Percentiles rank a stretch among this genome's conserved stretches.
Conservation (phyloP, 164 flowering plant species). For the Chloranthus sessilifolius region DNA sequence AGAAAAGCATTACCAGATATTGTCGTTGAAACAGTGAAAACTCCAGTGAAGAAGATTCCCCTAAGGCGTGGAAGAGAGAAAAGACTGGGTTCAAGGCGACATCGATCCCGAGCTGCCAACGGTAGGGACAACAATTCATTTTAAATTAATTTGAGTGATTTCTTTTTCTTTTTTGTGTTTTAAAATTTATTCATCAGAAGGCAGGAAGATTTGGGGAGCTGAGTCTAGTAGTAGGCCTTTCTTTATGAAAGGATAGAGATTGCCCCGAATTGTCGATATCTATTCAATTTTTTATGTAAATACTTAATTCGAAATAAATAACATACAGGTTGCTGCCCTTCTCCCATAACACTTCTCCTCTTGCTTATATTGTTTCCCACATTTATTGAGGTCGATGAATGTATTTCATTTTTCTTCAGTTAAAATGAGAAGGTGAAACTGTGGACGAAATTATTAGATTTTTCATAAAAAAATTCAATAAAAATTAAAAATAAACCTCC, state of each 20-base stretch:
- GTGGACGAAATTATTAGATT: too few relatives aligned
- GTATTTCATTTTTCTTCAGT: too few relatives aligned
- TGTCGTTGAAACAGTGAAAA: constrained; percentile 13
- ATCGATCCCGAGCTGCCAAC: constrained; percentile 43
- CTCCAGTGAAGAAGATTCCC: constrained; percentile 27
- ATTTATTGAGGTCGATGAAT: too few relatives aligned
- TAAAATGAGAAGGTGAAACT: too few relatives aligned
- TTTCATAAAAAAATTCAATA: too few relatives aligned
- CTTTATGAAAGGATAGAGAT: constrained; percentile 6
- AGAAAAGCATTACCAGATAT: constrained; percentile 5
- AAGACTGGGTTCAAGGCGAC: constrained; percentile 60
- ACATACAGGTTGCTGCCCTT: constrained; percentile 6
- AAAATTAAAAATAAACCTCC: too few relatives aligned
- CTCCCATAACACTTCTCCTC: too few relatives aligned
- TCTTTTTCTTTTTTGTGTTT: constrained; percentile 9
- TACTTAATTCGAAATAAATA: constrained; percentile 16
- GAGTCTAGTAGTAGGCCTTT: constrained; percentile 11
- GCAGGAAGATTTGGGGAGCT: constrained; percentile 12
- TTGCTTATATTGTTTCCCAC: too few relatives aligned
- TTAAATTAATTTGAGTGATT: constrained; percentile 11
- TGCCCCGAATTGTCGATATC: constrained; percentile 11
- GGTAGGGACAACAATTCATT: constrained; percentile 30
- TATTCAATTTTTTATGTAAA: constrained; percentile 21
- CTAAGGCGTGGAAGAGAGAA: constrained; percentile 51
- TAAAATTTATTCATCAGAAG: constrained; percentile 10